These are phyloP conservation scores for Peronospora farinosa DNA, from an alignment of 352 stramenopile species.

Conservation along the genomic window DNA sequence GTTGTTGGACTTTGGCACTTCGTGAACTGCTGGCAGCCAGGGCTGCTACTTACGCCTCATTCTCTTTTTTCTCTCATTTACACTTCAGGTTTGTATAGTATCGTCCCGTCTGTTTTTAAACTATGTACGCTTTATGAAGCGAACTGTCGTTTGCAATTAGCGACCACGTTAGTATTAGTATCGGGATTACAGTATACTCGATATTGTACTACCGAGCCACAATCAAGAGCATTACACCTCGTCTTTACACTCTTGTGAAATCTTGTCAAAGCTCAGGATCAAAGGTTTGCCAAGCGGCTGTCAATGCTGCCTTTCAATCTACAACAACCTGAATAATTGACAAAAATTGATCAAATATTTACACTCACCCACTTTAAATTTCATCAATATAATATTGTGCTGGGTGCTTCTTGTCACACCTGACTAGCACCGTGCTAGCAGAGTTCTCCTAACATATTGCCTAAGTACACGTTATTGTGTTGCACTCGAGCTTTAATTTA, in stretches of 20 bases:
- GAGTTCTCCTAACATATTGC: too few species aligned
- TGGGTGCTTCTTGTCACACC: too few species aligned
- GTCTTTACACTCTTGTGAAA: background rate
- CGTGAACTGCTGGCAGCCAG: slow-evolving; percentile 15
- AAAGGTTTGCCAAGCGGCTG: too few species aligned
- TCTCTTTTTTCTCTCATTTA: slow-evolving; percentile 11
- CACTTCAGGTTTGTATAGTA: slow-evolving; percentile 22
- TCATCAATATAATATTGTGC: too few species aligned
- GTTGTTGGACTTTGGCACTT: slow-evolving; percentile 17
- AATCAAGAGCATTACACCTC: background rate
- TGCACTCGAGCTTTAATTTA: too few species aligned
- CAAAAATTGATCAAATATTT: too few species aligned
- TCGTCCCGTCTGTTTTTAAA: slow-evolving; percentile 3
- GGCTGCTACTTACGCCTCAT: slow-evolving; percentile 10
- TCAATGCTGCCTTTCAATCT: too few species aligned
- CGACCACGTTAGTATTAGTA: slow-evolving; percentile 1
- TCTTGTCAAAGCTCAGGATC: too few species aligned
- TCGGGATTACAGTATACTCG: background rate
- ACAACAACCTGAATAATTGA: too few species aligned
- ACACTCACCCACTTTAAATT: too few species aligned
- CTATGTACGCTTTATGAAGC: slow-evolving; percentile 5
- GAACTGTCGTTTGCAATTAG: slow-evolving; percentile 16
- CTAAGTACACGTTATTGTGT: too few species aligned
- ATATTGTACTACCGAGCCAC: background rate
- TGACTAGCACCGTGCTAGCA: too few species aligned